Evolutionary conservation across 805 yeast species (phyloP).

Genomic region (Candida jianshihensis): DNA sequence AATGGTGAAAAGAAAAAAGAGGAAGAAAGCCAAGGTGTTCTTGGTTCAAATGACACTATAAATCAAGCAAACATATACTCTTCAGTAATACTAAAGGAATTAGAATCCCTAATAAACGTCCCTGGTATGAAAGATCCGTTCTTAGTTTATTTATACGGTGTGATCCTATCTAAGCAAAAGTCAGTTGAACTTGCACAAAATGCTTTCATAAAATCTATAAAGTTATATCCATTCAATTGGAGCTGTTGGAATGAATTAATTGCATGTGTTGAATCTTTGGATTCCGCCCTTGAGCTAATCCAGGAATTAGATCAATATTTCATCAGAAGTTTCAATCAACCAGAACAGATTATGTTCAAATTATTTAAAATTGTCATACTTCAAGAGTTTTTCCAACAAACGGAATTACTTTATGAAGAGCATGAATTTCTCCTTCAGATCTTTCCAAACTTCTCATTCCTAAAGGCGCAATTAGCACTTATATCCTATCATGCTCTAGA

Average conservation of each 20-base stretch:
- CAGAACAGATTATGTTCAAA: constrained; percentile 9
- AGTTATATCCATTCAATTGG: constrained; percentile 83
- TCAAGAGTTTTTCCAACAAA: constrained; percentile 76
- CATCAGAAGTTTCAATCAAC: constrained; percentile 11
- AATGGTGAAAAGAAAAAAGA: constrained; percentile 72
- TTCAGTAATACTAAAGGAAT: constrained; percentile 34
- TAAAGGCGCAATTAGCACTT: constrained; percentile 77
- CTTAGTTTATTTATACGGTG: constrained; percentile 65
- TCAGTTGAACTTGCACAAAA: constrained; percentile 55
- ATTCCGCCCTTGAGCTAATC: constrained; percentile 40
- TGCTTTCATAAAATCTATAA: constrained; percentile 52
- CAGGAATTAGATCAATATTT: constrained; percentile 13
- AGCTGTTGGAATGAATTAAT: constrained; percentile 83
- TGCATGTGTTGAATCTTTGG: constrained; percentile 50
- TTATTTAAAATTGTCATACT: constrained; percentile 17
- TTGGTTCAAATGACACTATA: constrained; percentile 33
- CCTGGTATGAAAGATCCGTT: constrained; percentile 42
- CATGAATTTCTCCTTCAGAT: constrained; percentile 41
- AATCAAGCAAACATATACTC: constrained; percentile 22
- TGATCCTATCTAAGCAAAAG: constrained; percentile 55
- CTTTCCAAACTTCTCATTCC: constrained; percentile 69
- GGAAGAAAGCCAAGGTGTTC: constrained; percentile 64
- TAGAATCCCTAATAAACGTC: constrained; percentile 26
- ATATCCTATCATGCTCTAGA: constrained; percentile 81
- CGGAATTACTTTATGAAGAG: constrained; percentile 42